These are phyloP conservation scores for Cercospora zeina DNA, from an alignment of 2,329 filamentous ascomycete genomes.

Conservation along the genomic window DNA sequence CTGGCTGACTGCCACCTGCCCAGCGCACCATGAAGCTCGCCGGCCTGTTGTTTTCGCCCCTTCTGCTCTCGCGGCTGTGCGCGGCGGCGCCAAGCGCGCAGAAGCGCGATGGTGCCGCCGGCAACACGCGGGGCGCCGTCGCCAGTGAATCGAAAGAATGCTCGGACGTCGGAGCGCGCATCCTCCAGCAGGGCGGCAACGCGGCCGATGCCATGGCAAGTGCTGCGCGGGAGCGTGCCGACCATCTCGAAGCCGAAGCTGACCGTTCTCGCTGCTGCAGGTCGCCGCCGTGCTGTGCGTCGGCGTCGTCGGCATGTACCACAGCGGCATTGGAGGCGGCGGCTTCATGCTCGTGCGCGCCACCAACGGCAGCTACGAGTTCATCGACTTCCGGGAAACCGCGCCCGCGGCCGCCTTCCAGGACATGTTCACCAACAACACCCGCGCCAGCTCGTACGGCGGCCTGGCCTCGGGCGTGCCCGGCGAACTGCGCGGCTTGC, in stretches of 20 bases:
- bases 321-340: conserved; percentile 76
- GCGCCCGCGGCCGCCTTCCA: conserved; percentile 78
- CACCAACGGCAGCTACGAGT: conserved; percentile 73
- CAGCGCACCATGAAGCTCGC: conserved; percentile 25
- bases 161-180: conserved; percentile 45
- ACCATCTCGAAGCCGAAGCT: not conserved
- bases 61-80: conserved; percentile 27
- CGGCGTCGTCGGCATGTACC: conserved; percentile 53
- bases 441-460: conserved; percentile 60
- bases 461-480: conserved; percentile 60
- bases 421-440: conserved; percentile 80
- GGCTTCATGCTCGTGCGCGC: conserved; percentile 62
- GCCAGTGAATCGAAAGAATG: conserved; percentile 44
- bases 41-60: conserved; percentile 22
- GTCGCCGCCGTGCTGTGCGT: conserved; percentile 50
- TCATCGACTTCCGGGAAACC: conserved; percentile 85
- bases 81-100: conserved; percentile 23
- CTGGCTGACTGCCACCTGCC: not conserved
- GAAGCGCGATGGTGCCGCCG: conserved; percentile 26
- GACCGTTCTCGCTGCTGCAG: not conserved
- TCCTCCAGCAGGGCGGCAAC: conserved; percentile 53
- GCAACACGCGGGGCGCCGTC: conserved; percentile 47
- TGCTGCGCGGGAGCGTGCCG: conserved; percentile 37
- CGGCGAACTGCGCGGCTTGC: conserved; percentile 74
- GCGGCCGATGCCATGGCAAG: conserved; percentile 47